phyloP scores from a whole-genome alignment of 140 eudicot species.

The Cichorium intybus region DNA sequence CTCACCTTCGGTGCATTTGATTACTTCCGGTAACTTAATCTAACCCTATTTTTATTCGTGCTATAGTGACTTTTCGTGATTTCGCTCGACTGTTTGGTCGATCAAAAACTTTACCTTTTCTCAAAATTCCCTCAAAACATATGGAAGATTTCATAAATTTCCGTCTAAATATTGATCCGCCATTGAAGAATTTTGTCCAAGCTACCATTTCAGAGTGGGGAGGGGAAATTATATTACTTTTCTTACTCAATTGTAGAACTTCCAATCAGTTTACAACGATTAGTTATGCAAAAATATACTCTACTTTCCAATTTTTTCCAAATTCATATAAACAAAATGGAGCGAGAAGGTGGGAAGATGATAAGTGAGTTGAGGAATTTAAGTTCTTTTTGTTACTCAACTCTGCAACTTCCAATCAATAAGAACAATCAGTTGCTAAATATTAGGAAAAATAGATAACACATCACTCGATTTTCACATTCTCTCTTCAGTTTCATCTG shows the following conservation, averaged over 20 bases:
- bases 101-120: neutral
- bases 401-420: no score
- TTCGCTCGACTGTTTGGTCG: neutral
- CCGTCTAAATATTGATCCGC: neutral
- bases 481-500: no score
- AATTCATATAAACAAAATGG: neutral
- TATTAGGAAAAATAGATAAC: no score
- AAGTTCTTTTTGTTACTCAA: no score
- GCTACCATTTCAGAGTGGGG: neutral
- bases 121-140: neutral
- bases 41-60: neutral
- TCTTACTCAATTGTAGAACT: neutral
- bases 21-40: conserved; percentile 53
- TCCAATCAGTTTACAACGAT: neutral
- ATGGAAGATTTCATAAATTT: neutral
- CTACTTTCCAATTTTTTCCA: neutral
- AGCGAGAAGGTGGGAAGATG: no score
- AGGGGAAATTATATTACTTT: neutral
- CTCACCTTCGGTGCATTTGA: conserved; percentile 92
- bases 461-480: no score
- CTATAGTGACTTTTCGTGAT: neutral
- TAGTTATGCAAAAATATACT: neutral
- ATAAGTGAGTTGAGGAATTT: no score
- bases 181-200: neutral
- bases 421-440: no score